These are phyloP conservation scores for Pseudotsuga menziesii DNA, from an alignment of 75 land plant species.

Conservation along the genomic window DNA sequence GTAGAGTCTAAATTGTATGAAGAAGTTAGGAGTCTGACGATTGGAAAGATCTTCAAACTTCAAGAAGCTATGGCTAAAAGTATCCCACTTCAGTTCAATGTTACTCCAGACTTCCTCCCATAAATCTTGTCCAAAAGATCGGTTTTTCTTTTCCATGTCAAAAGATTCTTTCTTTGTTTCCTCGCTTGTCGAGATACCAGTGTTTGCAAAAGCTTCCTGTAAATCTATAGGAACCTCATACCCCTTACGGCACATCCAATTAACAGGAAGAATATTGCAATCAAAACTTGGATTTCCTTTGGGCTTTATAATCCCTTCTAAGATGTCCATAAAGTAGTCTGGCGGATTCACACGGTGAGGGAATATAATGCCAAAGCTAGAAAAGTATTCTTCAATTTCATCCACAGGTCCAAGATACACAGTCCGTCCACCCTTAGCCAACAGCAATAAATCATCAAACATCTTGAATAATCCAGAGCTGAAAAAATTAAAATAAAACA, in stretches of 20 bases:
- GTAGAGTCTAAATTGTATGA: constrained; percentile 59
- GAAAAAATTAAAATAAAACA: constrained; percentile 12
- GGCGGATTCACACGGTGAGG: constrained; percentile 98
- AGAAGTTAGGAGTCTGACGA: constrained; percentile 63
- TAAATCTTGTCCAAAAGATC: constrained; percentile 60
- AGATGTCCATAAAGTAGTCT: constrained; percentile 83
- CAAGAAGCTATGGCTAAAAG: constrained; percentile 34
- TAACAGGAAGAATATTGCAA: constrained; percentile 57
- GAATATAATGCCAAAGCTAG: constrained; percentile 66
- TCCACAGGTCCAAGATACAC: constrained; percentile 84
- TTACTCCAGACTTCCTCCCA: constrained; percentile 56
- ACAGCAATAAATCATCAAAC: constrained; percentile 92
- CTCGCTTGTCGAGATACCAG: not conserved
- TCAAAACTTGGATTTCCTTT: constrained; percentile 36
- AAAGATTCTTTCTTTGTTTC: not conserved
- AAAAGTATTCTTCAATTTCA: constrained; percentile 83
- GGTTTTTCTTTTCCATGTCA: constrained; percentile 10
- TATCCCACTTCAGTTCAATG: constrained; percentile 55
- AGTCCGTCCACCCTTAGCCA: constrained; percentile 95
- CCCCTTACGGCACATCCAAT: constrained; percentile 91
- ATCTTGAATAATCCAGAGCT: constrained; percentile 85
- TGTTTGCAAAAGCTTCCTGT: constrained; percentile 18
- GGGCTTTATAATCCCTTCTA: constrained; percentile 79
- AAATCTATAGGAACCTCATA: constrained; percentile 75
- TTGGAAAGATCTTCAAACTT: constrained; percentile 60